A percentile compares a stretch with the other conserved stretches of the same genome.
Conservation (phyloP, 371 early-diverging fungal species). For the Coemansia sp. region DNA sequence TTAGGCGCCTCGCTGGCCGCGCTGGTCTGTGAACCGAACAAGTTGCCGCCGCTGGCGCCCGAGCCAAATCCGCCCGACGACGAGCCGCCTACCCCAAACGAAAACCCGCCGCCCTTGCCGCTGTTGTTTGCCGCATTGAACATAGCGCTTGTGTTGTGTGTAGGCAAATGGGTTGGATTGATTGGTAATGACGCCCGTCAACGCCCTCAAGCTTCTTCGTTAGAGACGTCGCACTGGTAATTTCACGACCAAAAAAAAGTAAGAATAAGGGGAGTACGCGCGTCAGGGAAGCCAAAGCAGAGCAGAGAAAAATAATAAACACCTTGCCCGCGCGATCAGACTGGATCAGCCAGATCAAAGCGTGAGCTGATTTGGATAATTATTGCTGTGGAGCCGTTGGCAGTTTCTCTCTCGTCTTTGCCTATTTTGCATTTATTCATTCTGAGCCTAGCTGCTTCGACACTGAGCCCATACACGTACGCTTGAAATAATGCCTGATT, state of each 20-base stretch:
- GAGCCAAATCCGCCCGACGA: slow-evolving; percentile 1
- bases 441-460: not conserved
- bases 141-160: slow-evolving; percentile 6
- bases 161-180: not conserved
- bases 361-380: too few species aligned
- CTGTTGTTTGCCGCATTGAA: slow-evolving; percentile 15
- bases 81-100: not conserved
- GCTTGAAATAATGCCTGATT: too few species aligned
- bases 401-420: too few species aligned
- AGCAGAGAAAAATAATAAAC: not conserved
- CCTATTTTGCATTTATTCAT: not conserved
- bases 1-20: slow-evolving; percentile 2
- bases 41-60: slow-evolving; percentile 1
- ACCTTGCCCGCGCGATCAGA: too few species aligned
- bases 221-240: too few species aligned
- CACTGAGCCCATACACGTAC: too few species aligned
- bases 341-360: too few species aligned
- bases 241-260: too few species aligned
- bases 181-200: not conserved
- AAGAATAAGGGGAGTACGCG: too few species aligned
- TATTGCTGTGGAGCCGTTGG: too few species aligned
- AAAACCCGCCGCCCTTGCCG: slow-evolving; percentile 6
- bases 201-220: too few species aligned
- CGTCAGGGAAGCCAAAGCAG: too few species aligned
- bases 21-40: slow-evolving; percentile 5